Conservation (phyloP, 2,329 filamentous ascomycete genomes). For the Emericellopsis cladophorae region DNA sequence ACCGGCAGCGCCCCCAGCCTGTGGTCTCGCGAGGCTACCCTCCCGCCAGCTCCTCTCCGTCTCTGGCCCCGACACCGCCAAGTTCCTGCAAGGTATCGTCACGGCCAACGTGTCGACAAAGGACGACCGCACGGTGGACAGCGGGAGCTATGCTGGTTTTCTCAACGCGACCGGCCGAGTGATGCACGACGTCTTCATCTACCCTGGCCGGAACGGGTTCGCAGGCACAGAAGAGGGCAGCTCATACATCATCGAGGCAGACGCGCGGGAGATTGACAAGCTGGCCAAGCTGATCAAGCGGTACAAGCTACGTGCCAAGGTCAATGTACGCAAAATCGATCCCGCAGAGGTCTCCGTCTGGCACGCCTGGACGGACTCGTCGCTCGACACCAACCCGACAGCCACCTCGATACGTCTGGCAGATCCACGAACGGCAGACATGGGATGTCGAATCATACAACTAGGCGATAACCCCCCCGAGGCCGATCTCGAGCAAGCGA, state of each 20-base stretch:
- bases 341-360: constrained; percentile 55
- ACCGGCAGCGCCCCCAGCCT: constrained; percentile 27
- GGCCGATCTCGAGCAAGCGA: constrained; percentile 30
- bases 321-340: constrained; percentile 54
- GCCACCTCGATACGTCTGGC: constrained; percentile 22
- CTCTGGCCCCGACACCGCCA: constrained; percentile 64
- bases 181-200: constrained; percentile 82
- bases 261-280: constrained; percentile 48
- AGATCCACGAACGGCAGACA: constrained; percentile 40
- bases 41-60: constrained; percentile 70
- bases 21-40: constrained; percentile 44
- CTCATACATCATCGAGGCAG: constrained; percentile 65
- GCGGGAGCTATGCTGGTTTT: constrained; percentile 69
- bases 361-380: constrained; percentile 56
- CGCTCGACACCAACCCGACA: constrained; percentile 38
- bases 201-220: constrained; percentile 33
- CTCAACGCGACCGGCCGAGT: constrained; percentile 77
- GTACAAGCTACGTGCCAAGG: constrained; percentile 75
- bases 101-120: constrained; percentile 42
- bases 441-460: constrained; percentile 39
- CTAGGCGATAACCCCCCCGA: constrained; percentile 15
- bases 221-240: constrained; percentile 12
- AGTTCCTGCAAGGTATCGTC: constrained; percentile 80
- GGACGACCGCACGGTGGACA: constrained; percentile 18
- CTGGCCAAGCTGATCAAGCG: constrained; percentile 65